Evolutionary conservation across 192 early-diverging fungal species (phyloP), one percentile per base, ranked within the genome.

Genomic region (Dissophora ornata): DNA sequence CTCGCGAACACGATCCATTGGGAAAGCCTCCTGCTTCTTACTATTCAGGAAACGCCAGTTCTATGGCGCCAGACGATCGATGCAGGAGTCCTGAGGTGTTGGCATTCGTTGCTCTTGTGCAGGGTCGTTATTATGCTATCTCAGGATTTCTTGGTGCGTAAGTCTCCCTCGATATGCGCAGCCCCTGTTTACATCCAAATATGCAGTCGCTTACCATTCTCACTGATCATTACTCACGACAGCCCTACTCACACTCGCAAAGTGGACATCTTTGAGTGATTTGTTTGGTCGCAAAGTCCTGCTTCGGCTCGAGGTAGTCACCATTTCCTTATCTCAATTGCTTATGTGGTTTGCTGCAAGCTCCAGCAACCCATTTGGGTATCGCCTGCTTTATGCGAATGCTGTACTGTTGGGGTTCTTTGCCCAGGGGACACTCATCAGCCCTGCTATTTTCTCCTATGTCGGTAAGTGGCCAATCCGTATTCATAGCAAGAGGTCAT

Each of bases 251-350:
- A 46, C 57, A 4, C 41, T 60, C 11, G 57, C 57, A 9, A 60
- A 60, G 19, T 60, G 57, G 57, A 60, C 57, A 3, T 47, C 57
- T 30, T 11, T 60, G 24, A 60, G 57, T 47, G 57, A 60, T 60
- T n/a, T 32, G 0, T 28, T 32, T 22, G 57, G 57, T 5, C 40
- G 57, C 19, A 60, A 47, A 19, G 18, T 60, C 21, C 30, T 60
- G 25, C 28, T 60, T 19, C 25, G 21, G 4, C 12, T 46, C n/a
- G 1, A 9, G 3, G 28, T 47, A 24, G 16, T 25, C 19, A 19
- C 19, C 9, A 8, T 47, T 28, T 4, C 28, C 42, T 11, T 16
- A 5, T 60, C 45, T 0, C 42, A 28, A 15, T 2, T 29, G 16
- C 25, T 47, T 2, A 44, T 19, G 4, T 47, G 41, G 41, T 60